These are phyloP conservation scores for Entomortierella chlamydospora DNA, from an alignment of 192 early-diverging fungal species.

Conservation along the genomic window DNA sequence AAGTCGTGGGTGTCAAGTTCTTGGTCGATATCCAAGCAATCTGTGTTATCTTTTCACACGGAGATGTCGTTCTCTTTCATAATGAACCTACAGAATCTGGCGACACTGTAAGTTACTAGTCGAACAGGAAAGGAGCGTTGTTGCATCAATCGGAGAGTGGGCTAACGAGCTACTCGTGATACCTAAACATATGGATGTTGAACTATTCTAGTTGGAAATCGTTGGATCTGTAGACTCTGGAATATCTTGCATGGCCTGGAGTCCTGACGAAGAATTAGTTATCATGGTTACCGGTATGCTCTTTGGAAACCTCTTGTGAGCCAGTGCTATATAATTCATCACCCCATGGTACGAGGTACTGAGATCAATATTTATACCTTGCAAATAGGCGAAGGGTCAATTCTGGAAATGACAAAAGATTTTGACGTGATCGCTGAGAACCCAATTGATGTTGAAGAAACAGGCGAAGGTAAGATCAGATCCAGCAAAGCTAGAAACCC, in stretches of 20 bases:
- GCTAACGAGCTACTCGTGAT: no score
- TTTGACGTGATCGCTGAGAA: constrained; percentile 92
- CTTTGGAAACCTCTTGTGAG: background rate
- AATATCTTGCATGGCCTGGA: constrained; percentile 81
- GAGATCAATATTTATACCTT: background rate
- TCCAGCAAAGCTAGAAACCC: background rate
- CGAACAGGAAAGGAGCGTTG: no score
- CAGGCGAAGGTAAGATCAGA: constrained; percentile 69
- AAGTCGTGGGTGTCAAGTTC: constrained; percentile 62
- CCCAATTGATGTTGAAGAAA: constrained; percentile 72
- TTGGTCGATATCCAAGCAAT: constrained; percentile 66
- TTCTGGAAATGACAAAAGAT: constrained; percentile 92
- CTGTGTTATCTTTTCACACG: constrained; percentile 63
- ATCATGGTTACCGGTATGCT: constrained; percentile 78
- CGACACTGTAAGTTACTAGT: constrained; percentile 33
- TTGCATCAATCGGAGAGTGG: no score
- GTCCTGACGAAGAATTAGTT: constrained; percentile 90
- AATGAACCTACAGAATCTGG: constrained; percentile 55
- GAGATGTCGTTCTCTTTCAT: constrained; percentile 67
- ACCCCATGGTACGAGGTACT: no score
- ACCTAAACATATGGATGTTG: background rate
- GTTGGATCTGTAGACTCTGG: constrained; percentile 84
- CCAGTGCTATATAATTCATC: no score
- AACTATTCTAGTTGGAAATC: constrained; percentile 59
- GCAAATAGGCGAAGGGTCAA: constrained; percentile 66